Evolutionary conservation across 2,329 filamentous ascomycete species (phyloP), one percentile per base, ranked within the genome.

Genomic region (Eutypa lata): DNA sequence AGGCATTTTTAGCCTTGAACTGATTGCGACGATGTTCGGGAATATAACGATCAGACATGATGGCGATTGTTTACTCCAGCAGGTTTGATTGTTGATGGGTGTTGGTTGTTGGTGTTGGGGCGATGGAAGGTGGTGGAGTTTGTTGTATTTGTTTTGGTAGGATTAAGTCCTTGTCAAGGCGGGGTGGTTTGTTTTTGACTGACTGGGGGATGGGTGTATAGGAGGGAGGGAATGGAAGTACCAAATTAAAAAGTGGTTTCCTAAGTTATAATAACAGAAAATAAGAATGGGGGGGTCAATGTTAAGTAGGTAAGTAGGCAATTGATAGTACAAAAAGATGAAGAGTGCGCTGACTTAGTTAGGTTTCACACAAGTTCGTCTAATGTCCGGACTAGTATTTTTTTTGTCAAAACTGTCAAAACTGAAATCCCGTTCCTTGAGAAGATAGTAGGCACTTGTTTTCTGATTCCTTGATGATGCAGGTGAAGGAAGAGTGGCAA

Each of bases 1-100:
- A 97, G 69, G 91, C 91, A 77, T 90, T 93, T 84, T 97, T 97
- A 52, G 94, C 94, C 88, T 99, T 99, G 87, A 96, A 99, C 80
- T 96, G 92, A 62, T 91, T 97, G 72, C 94, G 92, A 75, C 94
- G 91, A 82, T 99, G 94, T 81, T 99, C 94, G 74, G 94, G 94
- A 70, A 99, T 99, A 81, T 97, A 99, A 70, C 94, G 90, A 75
- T 99, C 94, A 75, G 94, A 89, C 94, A 99, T 99, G 78, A 67
- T 87, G 74, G 71, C 71, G 70, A 16, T 14, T 6, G 6, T 18
- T 38, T 16, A 38, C n/a, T 18, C 35, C 13, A 38, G 35, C n/a
- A 38, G 35, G 70, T 53, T 69, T 47, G 54, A 49, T 50, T 49
- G 50, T 50, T 49, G 51, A 53, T 47, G 47, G 45, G 47, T 53